Conservation (phyloP, 2,329 filamentous ascomycete species). For the Pochonia chlamydosporia region DNA sequence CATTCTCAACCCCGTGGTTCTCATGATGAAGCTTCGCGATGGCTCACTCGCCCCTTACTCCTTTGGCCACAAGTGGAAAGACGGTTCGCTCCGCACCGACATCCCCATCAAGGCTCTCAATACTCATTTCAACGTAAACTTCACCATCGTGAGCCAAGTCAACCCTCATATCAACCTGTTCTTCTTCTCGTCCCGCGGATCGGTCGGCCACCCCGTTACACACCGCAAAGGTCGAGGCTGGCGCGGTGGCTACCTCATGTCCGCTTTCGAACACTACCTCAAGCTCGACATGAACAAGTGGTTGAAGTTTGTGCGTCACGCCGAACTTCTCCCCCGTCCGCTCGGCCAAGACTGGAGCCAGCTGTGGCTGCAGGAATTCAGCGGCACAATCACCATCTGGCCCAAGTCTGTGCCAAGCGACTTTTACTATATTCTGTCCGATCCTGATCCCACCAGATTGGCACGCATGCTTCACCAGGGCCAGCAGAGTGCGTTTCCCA, state of each 20-base stretch:
- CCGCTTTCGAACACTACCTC: conserved; percentile 86
- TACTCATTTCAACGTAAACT: conserved; percentile 97
- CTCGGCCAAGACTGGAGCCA: conserved; percentile 95
- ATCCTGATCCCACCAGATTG: conserved; percentile 69
- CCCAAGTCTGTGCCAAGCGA: conserved; percentile 74
- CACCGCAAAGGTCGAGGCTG: conserved; percentile 90
- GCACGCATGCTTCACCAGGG: conserved; percentile 88
- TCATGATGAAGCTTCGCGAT: conserved; percentile 79
- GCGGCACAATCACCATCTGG: conserved; percentile 94
- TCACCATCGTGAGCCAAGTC: conserved; percentile 81
- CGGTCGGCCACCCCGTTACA: conserved; percentile 87
- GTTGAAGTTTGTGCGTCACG: conserved; percentile 87
- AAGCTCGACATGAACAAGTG: conserved; percentile 97
- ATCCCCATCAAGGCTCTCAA: conserved; percentile 93
- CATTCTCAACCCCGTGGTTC: conserved; percentile 89
- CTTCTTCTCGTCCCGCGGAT: conserved; percentile 92
- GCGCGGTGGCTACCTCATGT: conserved; percentile 92
- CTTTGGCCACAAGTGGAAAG: conserved; percentile 99
- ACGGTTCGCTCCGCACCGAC: conserved; percentile 88
- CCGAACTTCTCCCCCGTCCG: conserved; percentile 85
- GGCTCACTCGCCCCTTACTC: conserved; percentile 82
- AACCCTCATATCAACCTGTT: conserved; percentile 98
- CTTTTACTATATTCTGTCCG: conserved; percentile 79
- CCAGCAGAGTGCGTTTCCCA: conserved; percentile 83
- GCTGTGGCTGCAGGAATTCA: conserved; percentile 92